These are phyloP conservation scores for Paraglomus brasilianum DNA, from an alignment of 192 early-diverging fungal species.

Conservation along the genomic window DNA sequence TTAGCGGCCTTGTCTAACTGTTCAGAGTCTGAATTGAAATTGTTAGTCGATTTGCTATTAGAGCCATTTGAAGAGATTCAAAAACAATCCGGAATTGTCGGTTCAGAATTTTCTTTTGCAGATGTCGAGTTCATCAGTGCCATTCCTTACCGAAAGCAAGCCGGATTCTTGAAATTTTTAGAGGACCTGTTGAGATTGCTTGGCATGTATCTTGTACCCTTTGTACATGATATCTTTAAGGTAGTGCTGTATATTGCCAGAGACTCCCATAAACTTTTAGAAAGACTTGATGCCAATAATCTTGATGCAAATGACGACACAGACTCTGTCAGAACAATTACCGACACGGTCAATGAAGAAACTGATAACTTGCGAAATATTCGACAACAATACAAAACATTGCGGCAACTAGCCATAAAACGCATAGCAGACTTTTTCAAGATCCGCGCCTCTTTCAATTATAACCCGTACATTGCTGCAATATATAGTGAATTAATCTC, in stretches of 20 bases:
- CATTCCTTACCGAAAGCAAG: conserved; percentile 59
- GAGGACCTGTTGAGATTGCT: conserved; percentile 86
- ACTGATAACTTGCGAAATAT: conserved; percentile 13
- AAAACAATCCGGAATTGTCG: conserved; percentile 39
- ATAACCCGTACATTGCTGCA: conserved; percentile 67
- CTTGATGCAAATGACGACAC: conserved; percentile 26
- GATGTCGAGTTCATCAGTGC: conserved; percentile 36
- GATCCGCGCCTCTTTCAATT: conserved; percentile 72
- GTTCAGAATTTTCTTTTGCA: conserved; percentile 43
- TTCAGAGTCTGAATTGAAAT: conserved; percentile 58
- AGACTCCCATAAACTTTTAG: conserved; percentile 48
- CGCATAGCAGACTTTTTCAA: conserved; percentile 78
- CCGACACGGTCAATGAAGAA: conserved; percentile 33
- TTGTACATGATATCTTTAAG: conserved; percentile 68
- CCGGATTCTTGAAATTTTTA: conserved; percentile 78
- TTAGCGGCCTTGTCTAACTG: conserved; percentile 78
- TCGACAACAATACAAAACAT: conserved; percentile 48
- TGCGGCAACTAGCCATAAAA: conserved; percentile 72
- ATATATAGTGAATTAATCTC: conserved; percentile 74
- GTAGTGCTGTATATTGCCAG: conserved; percentile 75
- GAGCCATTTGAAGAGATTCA: conserved; percentile 67
- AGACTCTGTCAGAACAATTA: conserved; percentile 30
- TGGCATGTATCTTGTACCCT: conserved; percentile 66
- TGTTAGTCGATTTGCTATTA: conserved; percentile 80
- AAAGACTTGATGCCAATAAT: conserved; percentile 40